Base-by-base conservation (phyloP, 768 basidiomycete genomes). In the Fibroporia radiculosa region DNA sequence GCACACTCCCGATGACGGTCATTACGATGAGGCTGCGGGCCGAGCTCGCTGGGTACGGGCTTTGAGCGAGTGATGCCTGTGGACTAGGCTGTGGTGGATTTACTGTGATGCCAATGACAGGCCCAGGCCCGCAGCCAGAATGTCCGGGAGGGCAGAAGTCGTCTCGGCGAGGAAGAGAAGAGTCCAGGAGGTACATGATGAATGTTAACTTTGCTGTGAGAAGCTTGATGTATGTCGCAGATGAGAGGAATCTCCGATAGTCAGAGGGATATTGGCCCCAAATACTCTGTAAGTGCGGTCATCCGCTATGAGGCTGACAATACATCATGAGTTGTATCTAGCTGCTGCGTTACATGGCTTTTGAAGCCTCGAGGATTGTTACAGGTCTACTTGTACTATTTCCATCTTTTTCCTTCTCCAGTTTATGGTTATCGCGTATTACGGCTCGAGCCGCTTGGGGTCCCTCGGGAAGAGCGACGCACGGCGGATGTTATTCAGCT, bases 381-480 rank as follows among this genome's bases (percentile, higher is more conserved):
- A n/a, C n/a, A n/a, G n/a, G n/a, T n/a, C n/a, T n/a, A n/a, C n/a
- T n/a, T n/a, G n/a, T n/a, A n/a, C n/a, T n/a, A n/a, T n/a, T n/a
- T n/a, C n/a, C n/a, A n/a, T n/a, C n/a, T n/a, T n/a, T n/a, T n/a
- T n/a, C n/a, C n/a, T n/a, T n/a, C n/a, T n/a, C n/a, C n/a, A n/a
- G n/a, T n/a, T n/a, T n/a, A n/a, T n/a, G n/a, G n/a, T n/a, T n/a
- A n/a, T 6, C 34, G 6, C 16, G 19, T 19, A 14, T 68, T 65
- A 97, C 33, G 93, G 93, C 54, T 89, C 87, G 53, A 97, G 70
- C 46, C 95, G 75, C 70, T 92, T 95, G 45, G 96, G 96, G 69
- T 98, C 96, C 58, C 96, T 78, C 12, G 96, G 96, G 82, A 98
- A 98, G 59, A 98, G 61, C 20, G 87, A 87, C 20, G 91, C 93